phyloP scores from a whole-genome alignment of 2,329 filamentous ascomycete genomes.

The Raffaelea arxii region DNA sequence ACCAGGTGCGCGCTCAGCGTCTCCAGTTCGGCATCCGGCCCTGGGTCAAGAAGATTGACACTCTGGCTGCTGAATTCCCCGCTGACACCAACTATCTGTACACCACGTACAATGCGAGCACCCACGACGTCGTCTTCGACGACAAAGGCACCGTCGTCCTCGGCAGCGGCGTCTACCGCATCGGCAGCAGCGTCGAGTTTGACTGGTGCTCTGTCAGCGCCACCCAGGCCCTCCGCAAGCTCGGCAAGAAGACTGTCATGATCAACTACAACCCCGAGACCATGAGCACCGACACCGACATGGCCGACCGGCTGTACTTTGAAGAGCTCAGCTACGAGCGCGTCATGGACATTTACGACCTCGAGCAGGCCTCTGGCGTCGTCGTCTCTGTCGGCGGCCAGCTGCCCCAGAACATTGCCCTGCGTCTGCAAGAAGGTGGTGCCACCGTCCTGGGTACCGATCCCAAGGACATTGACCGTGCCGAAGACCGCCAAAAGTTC shows the following conservation, averaged over 20 bases:
- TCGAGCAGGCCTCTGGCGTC: constrained; percentile 75
- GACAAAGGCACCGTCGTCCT: constrained; percentile 85
- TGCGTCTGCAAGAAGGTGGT: constrained; percentile 85
- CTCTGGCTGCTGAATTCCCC: constrained; percentile 91
- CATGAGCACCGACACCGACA: constrained; percentile 74
- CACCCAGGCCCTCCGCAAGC: constrained; percentile 68
- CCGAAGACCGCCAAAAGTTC: constrained; percentile 97
- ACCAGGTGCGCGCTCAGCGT: constrained; percentile 77
- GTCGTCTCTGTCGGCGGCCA: constrained; percentile 95
- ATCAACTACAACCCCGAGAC: constrained; percentile 91
- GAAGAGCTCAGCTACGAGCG: constrained; percentile 95
- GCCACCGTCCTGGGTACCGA: constrained; percentile 89
- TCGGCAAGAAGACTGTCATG: constrained; percentile 97
- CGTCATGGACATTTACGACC: constrained; percentile 97
- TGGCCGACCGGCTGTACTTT: constrained; percentile 87
- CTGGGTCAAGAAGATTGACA: constrained; percentile 98
- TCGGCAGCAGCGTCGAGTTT: constrained; percentile 95
- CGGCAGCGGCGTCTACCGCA: constrained; percentile 93
- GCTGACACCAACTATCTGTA: constrained; percentile 93
- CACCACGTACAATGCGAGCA: constrained; percentile 93
- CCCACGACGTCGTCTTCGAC: constrained; percentile 88
- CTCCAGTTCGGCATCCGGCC: constrained; percentile 82
- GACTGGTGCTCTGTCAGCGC: constrained; percentile 97
- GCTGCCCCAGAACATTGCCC: constrained; percentile 93
- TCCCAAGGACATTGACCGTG: constrained; percentile 91